Evolutionary conservation across 139 green algal species (phyloP), one percentile per base, ranked within the genome.

Genomic region (Chlamydomonas schloesseri): DNA sequence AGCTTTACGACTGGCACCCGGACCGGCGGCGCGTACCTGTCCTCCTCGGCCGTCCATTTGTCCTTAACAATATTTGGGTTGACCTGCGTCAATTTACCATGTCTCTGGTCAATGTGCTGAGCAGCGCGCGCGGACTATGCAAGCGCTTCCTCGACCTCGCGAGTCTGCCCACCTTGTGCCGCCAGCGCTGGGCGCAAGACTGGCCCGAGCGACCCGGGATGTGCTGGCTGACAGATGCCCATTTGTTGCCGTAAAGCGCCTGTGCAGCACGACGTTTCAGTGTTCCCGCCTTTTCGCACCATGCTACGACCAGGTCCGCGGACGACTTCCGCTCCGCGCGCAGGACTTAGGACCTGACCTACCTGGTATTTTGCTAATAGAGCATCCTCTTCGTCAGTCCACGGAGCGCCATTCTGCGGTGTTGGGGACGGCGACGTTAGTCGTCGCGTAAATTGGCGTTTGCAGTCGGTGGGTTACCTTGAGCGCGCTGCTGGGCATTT

Each of bases 161-260:
- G n/a, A n/a, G 42, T 50, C 28, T 9, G 24, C 86, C 29, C 69
- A 94, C 94, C 91, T 95, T 95, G 82, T 98, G 96, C 20, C 96
- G 91, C 96, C 96, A 98, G 18, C 96, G 92, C 87, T 98, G 95
- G 13, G 96, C 96, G 81, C 95, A 97, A 74, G 97, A 94, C 87
- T 98, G 96, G 0, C 96, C 96, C 26, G 93, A 98, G 9, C 95
- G 89, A 31, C 92, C 93, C 15, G 91, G 88, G 46, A 98, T 96
- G 77, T 96, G 87, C 84, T 94, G 91, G 1, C 94, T 93, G 6
- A 98, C 94, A n/a, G 89, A 83, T 8, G 90, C 91, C 96, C 96
- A 98, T 79, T 91, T 93, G 84, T 95, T 95, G 47, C 94, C 91
- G 69, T 93, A 81, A 42, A 92, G 88, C 21, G 78, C 78, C 89